Conservation (phyloP, 306 rosid genomes). For the Ormosia semicastrata region DNA sequence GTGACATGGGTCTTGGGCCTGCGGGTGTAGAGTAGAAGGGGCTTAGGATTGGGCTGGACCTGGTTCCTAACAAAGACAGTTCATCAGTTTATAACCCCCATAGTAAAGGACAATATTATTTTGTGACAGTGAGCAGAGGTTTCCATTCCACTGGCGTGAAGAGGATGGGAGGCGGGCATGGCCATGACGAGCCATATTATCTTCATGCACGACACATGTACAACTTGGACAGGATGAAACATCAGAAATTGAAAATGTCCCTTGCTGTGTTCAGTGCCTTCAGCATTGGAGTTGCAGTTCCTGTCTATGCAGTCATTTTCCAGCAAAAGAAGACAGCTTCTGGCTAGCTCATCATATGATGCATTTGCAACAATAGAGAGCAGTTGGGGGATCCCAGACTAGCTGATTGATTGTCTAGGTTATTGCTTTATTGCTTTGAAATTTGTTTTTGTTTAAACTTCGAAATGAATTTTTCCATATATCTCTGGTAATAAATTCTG, state of each 20-base stretch:
- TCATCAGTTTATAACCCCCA: not conserved
- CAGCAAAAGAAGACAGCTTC: constrained; percentile 60
- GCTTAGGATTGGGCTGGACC: no score
- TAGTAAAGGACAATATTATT: not conserved
- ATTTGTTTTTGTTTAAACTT: constrained; percentile 28
- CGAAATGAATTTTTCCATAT: constrained; percentile 28
- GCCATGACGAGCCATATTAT: constrained; percentile 43
- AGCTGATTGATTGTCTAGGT: constrained; percentile 20
- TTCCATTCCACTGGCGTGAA: constrained; percentile 46
- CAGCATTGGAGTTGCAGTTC: constrained; percentile 52
- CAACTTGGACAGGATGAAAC: constrained; percentile 49
- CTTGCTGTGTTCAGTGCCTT: constrained; percentile 46
- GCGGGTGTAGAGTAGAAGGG: no score
- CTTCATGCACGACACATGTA: constrained; percentile 52
- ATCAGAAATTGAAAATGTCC: constrained; percentile 48
- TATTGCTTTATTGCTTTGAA: constrained; percentile 14
- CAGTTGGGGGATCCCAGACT: constrained; percentile 31
- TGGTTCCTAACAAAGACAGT: not conserved
- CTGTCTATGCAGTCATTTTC: constrained; percentile 46
- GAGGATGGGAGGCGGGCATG: constrained; percentile 57
- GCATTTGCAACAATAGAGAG: constrained; percentile 3
- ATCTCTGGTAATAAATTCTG: constrained; percentile 23
- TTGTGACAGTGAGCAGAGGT: constrained; percentile 40
- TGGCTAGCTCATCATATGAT: constrained; percentile 18
- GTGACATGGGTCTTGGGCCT: no score